phyloP scores from a whole-genome alignment of 495 filamentous ascomycete genomes.

The Trichoderma orchidacearum region DNA sequence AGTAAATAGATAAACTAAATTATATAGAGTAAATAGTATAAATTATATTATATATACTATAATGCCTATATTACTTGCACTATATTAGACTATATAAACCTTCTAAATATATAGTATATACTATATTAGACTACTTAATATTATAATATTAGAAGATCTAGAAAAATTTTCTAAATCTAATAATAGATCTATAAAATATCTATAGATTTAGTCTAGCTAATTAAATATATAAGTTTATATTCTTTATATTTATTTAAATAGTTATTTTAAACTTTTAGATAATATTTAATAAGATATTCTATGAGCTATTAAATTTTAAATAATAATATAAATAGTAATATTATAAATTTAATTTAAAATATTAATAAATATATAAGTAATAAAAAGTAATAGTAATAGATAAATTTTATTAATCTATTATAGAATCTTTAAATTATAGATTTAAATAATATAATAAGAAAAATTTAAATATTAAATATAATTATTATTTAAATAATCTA shows the following conservation, averaged over 20 bases:
- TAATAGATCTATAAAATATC: not conserved
- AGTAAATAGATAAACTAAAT: too few relatives aligned
- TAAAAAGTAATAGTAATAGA: not conserved
- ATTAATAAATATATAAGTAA: not conserved
- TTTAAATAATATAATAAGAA: not conserved
- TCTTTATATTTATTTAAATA: not conserved
- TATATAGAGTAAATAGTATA: too few relatives aligned
- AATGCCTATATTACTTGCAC: too few relatives aligned
- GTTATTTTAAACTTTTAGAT: not conserved
- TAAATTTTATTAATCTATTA: slow-evolving; percentile 2
- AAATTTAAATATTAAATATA: not conserved
- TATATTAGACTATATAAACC: too few relatives aligned
- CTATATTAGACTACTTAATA: too few relatives aligned
- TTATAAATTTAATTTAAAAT: not conserved
- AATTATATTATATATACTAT: too few relatives aligned
- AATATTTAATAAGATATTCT: not conserved
- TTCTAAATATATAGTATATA: too few relatives aligned
- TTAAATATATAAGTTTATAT: not conserved
- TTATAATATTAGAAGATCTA: too few relatives aligned
- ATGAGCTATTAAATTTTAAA: not conserved
- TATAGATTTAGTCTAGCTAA: not conserved
- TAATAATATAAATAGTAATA: not conserved
- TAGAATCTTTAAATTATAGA: not conserved
- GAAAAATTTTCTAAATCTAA: too few relatives aligned
- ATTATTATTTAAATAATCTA: not conserved